A percentile compares a stretch with the other conserved stretches of the same genome.
These are phyloP conservation scores for Helicocarpus griseus DNA, from an alignment of 2,329 filamentous ascomycete genomes.

Conservation along the genomic window DNA sequence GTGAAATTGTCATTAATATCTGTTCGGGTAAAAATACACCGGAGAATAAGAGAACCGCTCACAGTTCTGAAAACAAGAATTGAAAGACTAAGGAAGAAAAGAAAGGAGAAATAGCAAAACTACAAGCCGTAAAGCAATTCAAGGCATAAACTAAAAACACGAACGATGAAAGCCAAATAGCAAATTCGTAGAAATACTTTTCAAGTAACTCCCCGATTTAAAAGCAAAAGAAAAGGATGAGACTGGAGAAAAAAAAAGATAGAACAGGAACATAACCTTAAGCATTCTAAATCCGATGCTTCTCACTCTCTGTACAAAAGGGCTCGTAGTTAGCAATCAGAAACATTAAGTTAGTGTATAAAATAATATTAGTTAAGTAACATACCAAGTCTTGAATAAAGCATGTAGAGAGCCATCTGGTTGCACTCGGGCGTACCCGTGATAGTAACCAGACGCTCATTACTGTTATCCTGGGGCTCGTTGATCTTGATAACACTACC, in stretches of 20 bases:
- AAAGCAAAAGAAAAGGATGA: conserved; percentile 11
- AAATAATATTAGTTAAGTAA: conserved; percentile 11
- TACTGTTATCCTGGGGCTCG: conserved; percentile 97
- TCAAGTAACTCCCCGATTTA: conserved; percentile 21
- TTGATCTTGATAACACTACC: conserved; percentile 99
- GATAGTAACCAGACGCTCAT: conserved; percentile 93
- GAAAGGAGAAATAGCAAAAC: neutral
- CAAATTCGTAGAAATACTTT: conserved; percentile 2
- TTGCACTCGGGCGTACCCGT: conserved; percentile 98
- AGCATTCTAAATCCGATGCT: conserved; percentile 53
- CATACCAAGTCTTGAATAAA: conserved; percentile 91
- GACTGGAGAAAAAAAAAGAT: conserved; percentile 11
- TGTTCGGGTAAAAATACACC: conserved; percentile 6
- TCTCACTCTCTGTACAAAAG: conserved; percentile 56
- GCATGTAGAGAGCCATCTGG: conserved; percentile 99
- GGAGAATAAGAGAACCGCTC: neutral
- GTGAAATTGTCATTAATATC: conserved; percentile 2
- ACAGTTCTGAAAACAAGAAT: neutral
- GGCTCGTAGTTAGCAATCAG: conserved; percentile 7
- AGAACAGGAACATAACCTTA: conserved; percentile 12
- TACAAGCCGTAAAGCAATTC: neutral
- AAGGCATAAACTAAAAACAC: neutral
- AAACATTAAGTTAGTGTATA: neutral
- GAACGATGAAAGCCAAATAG: neutral
- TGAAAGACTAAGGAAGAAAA: neutral